These are phyloP conservation scores for Aspergillus transmontanensis DNA, from an alignment of 2,329 filamentous ascomycete species.

Conservation along the genomic window DNA sequence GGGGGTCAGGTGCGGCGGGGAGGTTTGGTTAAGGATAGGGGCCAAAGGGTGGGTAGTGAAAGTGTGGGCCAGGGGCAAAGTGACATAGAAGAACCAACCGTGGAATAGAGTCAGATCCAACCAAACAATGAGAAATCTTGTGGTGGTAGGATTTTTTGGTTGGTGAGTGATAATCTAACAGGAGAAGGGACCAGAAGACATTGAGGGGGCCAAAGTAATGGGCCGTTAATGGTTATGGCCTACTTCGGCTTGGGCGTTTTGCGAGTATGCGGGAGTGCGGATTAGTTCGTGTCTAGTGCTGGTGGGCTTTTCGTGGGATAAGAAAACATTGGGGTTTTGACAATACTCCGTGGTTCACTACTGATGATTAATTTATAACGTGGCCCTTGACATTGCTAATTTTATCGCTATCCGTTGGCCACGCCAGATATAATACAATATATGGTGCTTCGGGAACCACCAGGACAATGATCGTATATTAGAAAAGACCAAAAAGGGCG, in stretches of 20 bases:
- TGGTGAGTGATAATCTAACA: background rate
- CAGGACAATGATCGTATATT: background rate
- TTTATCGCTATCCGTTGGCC: background rate
- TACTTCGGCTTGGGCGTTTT: background rate
- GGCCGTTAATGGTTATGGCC: background rate
- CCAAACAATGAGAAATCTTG: background rate
- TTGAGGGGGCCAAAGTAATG: background rate
- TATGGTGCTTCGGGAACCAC: background rate
- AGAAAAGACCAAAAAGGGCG: background rate
- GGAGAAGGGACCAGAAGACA: background rate
- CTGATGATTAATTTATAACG: background rate
- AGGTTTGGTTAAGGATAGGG: background rate
- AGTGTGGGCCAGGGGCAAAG: background rate
- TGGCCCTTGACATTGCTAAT: background rate
- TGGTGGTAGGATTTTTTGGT: background rate
- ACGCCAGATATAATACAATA: background rate
- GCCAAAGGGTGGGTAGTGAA: background rate
- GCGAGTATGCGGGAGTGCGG: background rate
- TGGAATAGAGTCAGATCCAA: background rate
- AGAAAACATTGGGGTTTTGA: background rate
- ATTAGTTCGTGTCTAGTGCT: background rate
- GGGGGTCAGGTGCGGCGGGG: background rate
- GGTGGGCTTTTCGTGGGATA: background rate
- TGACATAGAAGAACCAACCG: background rate
- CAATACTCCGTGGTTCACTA: background rate